Evolutionary conservation across 23 red algal genomes (phyloP), one percentile per base, ranked within the genome.

Genomic region (Gracilaria caudata): DNA sequence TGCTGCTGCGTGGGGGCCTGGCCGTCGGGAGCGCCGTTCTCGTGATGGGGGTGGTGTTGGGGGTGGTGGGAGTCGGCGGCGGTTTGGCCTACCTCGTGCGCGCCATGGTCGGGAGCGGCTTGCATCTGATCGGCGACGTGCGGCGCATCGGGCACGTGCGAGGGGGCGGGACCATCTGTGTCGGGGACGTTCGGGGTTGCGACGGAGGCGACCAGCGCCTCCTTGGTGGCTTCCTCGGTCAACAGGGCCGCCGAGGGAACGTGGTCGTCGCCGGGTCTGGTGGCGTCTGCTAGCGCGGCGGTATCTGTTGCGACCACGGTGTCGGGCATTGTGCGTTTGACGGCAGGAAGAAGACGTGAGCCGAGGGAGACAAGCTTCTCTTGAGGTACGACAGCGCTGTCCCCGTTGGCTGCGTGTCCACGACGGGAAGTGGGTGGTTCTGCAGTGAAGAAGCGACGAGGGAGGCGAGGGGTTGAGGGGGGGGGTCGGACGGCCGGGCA

Each of bases 351-450:
- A 75, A 49, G 70, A 30, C 70, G 37, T 7, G 43, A 49, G 70
- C 39, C 39, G 20, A 40, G 38, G 66, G 19, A 49, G 43, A 49
- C 39, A 49, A 75, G 70, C 4, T 43, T 46, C 29, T 28, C 7
- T 75, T 75, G 70, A 75, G 70, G 61, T 29, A 36, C 61, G 38
- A 75, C 70, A 75, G 70, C 66, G 70, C 70, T 75, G 70, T 75
- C 70, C 39, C 39, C 70, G 70, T 75, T 75, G 70, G 70, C 70
- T 41, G 70, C 70, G 70, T 75, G 70, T 75, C 70, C 70, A 75
- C 70, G 70, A 7, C 70, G 70, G 70, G 37, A 21, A 9, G 26
- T 10, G 64, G 0, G 40, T 5, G 40, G 70, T 47, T 43, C 9
- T 45, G 37, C 20, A 30, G 37, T 47, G 70, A 34, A 21, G 70